phyloP scores from a whole-genome alignment of 2,329 filamentous ascomycete species.

The Mollisia scopiformis region DNA sequence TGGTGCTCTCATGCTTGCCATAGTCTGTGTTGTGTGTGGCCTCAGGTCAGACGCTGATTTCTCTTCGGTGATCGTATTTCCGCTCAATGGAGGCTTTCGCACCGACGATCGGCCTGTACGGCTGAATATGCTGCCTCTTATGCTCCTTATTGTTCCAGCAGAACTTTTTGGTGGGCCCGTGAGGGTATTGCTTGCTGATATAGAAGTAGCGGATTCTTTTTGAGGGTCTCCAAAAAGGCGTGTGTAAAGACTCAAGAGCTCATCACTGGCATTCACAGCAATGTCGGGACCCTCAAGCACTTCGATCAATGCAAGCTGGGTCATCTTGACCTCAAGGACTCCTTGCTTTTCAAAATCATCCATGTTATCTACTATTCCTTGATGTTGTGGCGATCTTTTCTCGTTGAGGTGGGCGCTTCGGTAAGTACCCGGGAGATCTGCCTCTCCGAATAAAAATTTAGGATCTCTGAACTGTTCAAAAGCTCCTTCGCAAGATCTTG shows the following conservation, averaged over 20 bases:
- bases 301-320: slow-evolving; percentile 83
- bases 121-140: slow-evolving; percentile 80
- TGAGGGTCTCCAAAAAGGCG: slow-evolving; percentile 74
- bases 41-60: slow-evolving; percentile 34
- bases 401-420: slow-evolving; percentile 70
- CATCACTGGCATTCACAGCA: slow-evolving; percentile 86
- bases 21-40: slow-evolving; percentile 33
- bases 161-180: slow-evolving; percentile 66
- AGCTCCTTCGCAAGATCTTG: slow-evolving; percentile 83
- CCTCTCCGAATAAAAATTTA: slow-evolving; percentile 67
- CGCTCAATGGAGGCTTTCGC: slow-evolving; percentile 46
- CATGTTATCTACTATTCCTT: slow-evolving; percentile 75
- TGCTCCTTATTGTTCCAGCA: slow-evolving; percentile 69
- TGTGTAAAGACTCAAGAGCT: slow-evolving; percentile 80
- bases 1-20: slow-evolving; percentile 48
- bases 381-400: slow-evolving; percentile 32
- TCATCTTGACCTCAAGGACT: slow-evolving; percentile 95
- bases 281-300: slow-evolving; percentile 80
- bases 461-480: slow-evolving; percentile 86
- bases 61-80: slow-evolving; percentile 34
- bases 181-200: slow-evolving; percentile 41
- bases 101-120: slow-evolving; percentile 46
- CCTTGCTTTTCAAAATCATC: slow-evolving; percentile 82
- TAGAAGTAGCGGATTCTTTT: slow-evolving; percentile 32
- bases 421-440: slow-evolving; percentile 51